Evolutionary conservation across 192 early-diverging fungal species (phyloP).

Genomic region (Backusella circina): DNA sequence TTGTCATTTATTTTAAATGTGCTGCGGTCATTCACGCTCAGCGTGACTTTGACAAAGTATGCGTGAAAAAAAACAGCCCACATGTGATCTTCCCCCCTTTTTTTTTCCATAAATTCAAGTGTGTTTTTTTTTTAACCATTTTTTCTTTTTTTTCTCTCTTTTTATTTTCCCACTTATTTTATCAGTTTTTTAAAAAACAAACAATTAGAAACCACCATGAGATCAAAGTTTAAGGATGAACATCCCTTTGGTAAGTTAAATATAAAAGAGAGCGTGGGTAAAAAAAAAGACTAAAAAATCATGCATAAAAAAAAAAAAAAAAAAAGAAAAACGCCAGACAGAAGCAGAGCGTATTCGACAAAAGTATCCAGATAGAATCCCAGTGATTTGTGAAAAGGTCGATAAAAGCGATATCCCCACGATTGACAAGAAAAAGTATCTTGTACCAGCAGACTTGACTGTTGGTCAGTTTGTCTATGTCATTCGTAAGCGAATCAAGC

Average conservation of each 20-base stretch:
- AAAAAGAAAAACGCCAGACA: conserved; percentile 90
- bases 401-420: conserved; percentile 95
- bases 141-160: not conserved
- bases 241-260: conserved; percentile 79
- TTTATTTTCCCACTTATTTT: not conserved
- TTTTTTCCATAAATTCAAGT: not conserved
- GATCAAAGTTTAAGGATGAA: conserved; percentile 95
- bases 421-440: conserved; percentile 99
- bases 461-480: conserved; percentile 98
- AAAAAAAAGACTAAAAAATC: not conserved
- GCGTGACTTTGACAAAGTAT: not conserved
- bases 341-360: conserved; percentile 95
- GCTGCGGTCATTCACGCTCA: not conserved
- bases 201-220: conserved; percentile 35
- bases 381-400: conserved; percentile 92
- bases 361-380: conserved; percentile 94
- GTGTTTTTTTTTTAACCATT: not conserved
- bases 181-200: not conserved
- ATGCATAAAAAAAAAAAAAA: not conserved
- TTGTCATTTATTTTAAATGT: not conserved
- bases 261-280: not conserved
- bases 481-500: conserved; percentile 94
- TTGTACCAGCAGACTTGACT: conserved; percentile 94
- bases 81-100: not conserved
- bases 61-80: not conserved